Base-by-base conservation (phyloP, 495 filamentous ascomycete species). In the Chaetomium cochliodes region DNA sequence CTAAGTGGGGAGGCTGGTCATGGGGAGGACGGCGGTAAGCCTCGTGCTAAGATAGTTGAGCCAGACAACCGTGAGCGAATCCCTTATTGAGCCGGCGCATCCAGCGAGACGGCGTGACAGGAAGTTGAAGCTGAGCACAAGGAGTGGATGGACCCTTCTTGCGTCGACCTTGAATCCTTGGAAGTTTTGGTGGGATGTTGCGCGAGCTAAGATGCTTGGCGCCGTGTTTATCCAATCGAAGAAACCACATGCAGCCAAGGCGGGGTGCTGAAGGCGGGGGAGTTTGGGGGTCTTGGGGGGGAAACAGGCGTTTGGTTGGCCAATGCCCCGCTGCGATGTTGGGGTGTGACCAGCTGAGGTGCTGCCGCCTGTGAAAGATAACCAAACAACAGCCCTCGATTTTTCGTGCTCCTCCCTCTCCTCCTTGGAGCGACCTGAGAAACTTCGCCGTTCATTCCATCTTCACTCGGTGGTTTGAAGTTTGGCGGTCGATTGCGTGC, bases 331-430 rank as follows among this genome's bases (percentile, higher is more conserved):
- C 49, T 16, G 8, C 18, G 23, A 42, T 37, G 16, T 16, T 16
- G 18, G 7, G 6, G 57, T 8, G 50, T n/a, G 50, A 55, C 33
- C 33, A 30, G 28, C 28, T 30, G 28, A 30, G 28, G 28, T 63
- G 1, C 51, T 28, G 60, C 25, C 9, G 3, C 6, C 6, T 18
- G 23, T 30, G 8, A 28, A 62, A 54, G 49, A 54, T 8, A 54
- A 54, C 50, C 22, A 22, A 33, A 49, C 60, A 62, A 62, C 60
- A 0, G 39, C 51, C 2, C 30, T 53, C 30, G 20, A 11, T 22
- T 60, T 53, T 53, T 53, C 42, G 13, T 53, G 20, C 50, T 39
- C 50, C 60, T 54, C 60, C 30, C 23, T 60, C 30, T 51, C 8
- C 23, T 22, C 20, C 30, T 7, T 22, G 22, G 33, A 28, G 9